Conservation (phyloP, 1,284 basidiomycete species). For the Ganoderma multipileum region DNA sequence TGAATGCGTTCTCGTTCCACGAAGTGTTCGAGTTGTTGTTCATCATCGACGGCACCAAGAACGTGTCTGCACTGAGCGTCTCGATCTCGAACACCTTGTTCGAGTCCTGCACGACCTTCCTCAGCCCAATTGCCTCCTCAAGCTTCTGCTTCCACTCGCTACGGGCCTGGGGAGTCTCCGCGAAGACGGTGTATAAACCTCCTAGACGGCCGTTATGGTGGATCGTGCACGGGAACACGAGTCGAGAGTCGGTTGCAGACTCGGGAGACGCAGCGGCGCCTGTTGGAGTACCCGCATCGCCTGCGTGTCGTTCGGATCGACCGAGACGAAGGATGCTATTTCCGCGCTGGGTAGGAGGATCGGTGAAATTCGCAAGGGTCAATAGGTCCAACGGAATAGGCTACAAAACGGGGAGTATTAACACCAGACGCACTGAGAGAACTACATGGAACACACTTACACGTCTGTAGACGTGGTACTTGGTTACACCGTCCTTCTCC, state of each 20-base stretch:
- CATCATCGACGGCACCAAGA: conserved; percentile 71
- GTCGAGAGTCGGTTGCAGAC: conserved; percentile 64
- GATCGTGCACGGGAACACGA: conserved; percentile 85
- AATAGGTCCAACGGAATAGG: conserved; percentile 92
- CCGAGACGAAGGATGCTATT: conserved; percentile 61
- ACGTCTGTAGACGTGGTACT: conserved; percentile 81
- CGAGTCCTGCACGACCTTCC: conserved; percentile 88
- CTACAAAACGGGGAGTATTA: conserved; percentile 44
- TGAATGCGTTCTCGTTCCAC: conserved; percentile 78
- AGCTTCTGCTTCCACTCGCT: conserved; percentile 90
- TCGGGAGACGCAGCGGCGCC: conserved; percentile 50
- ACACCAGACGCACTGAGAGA: background rate
- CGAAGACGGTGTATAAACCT: conserved; percentile 85
- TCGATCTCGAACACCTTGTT: conserved; percentile 94
- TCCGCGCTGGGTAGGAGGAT: conserved; percentile 71
- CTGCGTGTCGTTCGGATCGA: conserved; percentile 43
- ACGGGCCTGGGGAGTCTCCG: conserved; percentile 79
- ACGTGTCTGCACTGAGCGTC: conserved; percentile 86
- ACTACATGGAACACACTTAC: conserved; percentile 48
- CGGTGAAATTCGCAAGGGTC: conserved; percentile 81
- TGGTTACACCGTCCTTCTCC: conserved; percentile 74
- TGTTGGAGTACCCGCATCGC: conserved; percentile 41
- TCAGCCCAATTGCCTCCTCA: conserved; percentile 86
- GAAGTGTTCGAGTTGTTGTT: conserved; percentile 49
- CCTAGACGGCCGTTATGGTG: conserved; percentile 86